phyloP scores from a whole-genome alignment of 2,329 filamentous ascomycete species.

The Phialocephala sp. region DNA sequence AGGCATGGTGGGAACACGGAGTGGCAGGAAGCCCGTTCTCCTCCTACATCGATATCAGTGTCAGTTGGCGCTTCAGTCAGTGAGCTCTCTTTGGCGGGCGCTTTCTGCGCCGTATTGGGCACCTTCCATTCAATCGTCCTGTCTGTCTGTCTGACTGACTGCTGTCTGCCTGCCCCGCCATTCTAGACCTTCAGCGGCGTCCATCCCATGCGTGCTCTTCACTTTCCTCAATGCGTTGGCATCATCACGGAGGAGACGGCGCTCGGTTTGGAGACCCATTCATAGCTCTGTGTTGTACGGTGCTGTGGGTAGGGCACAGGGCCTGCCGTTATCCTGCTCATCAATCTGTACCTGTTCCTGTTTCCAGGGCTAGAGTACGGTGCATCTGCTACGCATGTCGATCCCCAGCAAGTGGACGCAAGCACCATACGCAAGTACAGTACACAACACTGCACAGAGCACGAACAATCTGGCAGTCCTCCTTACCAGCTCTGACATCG shows the following conservation, averaged over 20 bases:
- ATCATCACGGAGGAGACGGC: background rate
- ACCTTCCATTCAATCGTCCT: background rate
- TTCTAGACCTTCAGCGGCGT: constrained; percentile 13
- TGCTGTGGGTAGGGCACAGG: background rate
- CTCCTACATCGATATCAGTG: background rate
- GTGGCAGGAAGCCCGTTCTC: background rate
- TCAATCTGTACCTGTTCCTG: background rate
- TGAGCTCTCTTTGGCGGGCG: background rate
- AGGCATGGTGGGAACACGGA: too few relatives aligned
- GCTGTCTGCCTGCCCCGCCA: constrained; percentile 1
- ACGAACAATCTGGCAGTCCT: background rate
- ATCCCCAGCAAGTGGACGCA: background rate
- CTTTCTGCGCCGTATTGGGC: background rate
- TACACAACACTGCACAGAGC: background rate
- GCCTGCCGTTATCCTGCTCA: background rate
- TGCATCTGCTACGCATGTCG: background rate
- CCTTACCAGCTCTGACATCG: background rate
- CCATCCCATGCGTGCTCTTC: background rate
- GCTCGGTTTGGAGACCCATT: background rate
- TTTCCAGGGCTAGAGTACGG: background rate
- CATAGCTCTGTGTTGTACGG: constrained; percentile 5
- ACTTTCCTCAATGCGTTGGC: background rate
- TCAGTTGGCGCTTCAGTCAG: background rate
- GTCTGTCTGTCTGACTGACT: background rate
- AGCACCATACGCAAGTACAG: background rate